These are phyloP conservation scores for Trichophyton benhamiae DNA, from an alignment of 2,329 filamentous ascomycete genomes.

Conservation along the genomic window DNA sequence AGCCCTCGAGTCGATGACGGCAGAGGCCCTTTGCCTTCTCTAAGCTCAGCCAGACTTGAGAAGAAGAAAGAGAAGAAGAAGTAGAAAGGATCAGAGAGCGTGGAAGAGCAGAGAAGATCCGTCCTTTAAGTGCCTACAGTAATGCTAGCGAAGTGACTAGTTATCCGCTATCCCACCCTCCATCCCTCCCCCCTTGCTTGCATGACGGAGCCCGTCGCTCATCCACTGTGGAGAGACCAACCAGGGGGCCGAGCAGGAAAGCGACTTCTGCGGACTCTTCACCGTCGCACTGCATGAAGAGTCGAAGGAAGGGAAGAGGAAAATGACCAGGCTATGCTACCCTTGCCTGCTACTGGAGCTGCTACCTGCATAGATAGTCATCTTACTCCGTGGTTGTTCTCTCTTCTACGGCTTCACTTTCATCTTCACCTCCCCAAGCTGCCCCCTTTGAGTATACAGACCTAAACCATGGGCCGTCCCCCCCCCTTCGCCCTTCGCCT, in stretches of 20 bases:
- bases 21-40: not conserved
- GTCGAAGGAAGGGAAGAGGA: no score
- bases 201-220: not conserved
- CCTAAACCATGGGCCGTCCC: no score
- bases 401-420: not conserved
- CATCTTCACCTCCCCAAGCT: not conserved
- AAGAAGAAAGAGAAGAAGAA: not conserved
- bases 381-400: no score
- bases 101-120: not conserved
- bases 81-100: not conserved
- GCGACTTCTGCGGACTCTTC: not conserved
- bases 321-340: no score
- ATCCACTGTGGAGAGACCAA: not conserved
- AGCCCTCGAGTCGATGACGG: not conserved
- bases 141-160: not conserved
- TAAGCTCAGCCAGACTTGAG: not conserved
- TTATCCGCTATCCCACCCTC: not conserved
- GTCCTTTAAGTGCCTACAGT: no score
- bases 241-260: not conserved
- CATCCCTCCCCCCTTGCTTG: not conserved
- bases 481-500: no score
- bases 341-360: no score
- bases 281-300: no score
- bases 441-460: no score
- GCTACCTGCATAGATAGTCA: no score